Conservation (phyloP, 768 basidiomycete species). For the Exidia glandulosa region DNA sequence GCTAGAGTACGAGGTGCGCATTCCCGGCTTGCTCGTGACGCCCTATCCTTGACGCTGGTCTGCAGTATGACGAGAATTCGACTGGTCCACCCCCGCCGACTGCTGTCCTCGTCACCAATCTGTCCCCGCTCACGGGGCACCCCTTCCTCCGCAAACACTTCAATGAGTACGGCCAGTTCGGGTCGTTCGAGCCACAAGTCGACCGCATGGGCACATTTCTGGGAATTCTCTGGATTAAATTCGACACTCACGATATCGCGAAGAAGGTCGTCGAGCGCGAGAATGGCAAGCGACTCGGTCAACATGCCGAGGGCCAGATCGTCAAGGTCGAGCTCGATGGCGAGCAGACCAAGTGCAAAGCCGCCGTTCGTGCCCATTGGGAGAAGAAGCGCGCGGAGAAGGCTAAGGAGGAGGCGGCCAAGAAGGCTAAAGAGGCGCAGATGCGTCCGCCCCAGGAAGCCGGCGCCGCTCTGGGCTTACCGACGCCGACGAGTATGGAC, state of each 20-base stretch:
- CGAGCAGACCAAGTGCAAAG: constrained; percentile 51
- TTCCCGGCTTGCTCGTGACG: background rate
- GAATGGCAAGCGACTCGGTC: constrained; percentile 52
- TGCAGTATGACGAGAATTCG: constrained; percentile 67
- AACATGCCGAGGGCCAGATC: constrained; percentile 40
- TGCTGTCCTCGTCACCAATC: constrained; percentile 57
- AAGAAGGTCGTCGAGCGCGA: constrained; percentile 51
- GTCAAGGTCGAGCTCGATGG: constrained; percentile 74
- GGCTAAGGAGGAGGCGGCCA: constrained; percentile 19
- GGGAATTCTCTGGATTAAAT: constrained; percentile 73
- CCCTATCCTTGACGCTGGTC: background rate
- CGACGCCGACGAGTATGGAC: background rate
- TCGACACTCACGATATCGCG: constrained; percentile 53
- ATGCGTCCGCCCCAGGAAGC: background rate
- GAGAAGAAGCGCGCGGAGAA: constrained; percentile 23
- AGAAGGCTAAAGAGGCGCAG: too few species aligned
- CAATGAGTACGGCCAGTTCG: constrained; percentile 45
- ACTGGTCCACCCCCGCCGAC: constrained; percentile 61
- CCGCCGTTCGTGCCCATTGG: constrained; percentile 56
- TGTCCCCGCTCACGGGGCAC: constrained; percentile 63
- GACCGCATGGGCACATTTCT: constrained; percentile 77
- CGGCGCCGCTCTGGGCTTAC: background rate
- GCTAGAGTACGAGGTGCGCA: constrained; percentile 45
- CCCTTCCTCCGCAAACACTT: constrained; percentile 58
- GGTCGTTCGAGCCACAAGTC: constrained; percentile 64